A percentile compares a stretch with the other conserved stretches of the same genome.
phyloP scores from a whole-genome alignment of 306 rosid genomes.

The Medicago lupulina region DNA sequence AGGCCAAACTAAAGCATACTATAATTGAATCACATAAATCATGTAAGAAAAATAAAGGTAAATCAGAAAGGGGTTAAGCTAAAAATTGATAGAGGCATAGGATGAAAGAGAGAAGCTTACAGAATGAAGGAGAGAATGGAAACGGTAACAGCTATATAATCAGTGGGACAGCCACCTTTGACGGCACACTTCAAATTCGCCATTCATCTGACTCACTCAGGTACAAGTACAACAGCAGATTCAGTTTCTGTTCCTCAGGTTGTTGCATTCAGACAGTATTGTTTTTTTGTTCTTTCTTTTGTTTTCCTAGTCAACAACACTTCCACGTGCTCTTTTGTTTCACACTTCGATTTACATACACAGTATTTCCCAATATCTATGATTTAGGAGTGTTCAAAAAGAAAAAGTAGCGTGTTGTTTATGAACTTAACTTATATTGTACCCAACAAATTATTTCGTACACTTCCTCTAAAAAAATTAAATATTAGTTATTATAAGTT shows the following conservation, averaged over 20 bases:
- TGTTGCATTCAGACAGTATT: too few relatives aligned
- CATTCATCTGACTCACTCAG: slow-evolving; percentile 61
- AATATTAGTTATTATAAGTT: too few relatives aligned
- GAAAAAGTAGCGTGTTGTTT: too few relatives aligned
- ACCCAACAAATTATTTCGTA: too few relatives aligned
- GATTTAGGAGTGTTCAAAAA: too few relatives aligned
- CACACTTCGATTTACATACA: not conserved
- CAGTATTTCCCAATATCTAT: too few relatives aligned
- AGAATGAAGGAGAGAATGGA: slow-evolving; percentile 62
- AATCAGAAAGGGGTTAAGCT: not conserved
- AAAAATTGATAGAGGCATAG: slow-evolving; percentile 32
- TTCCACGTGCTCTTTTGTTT: not conserved
- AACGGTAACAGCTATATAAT: slow-evolving; percentile 67
- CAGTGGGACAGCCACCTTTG: slow-evolving; percentile 88
- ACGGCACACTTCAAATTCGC: slow-evolving; percentile 58
- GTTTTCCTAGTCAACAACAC: not conserved
- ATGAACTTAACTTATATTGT: too few relatives aligned
- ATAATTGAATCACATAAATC: slow-evolving; percentile 33
- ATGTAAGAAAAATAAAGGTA: slow-evolving; percentile 15
- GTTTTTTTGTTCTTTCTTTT: too few relatives aligned
- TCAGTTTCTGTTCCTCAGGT: not conserved
- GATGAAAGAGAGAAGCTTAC: slow-evolving; percentile 48
- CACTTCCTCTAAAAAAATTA: too few relatives aligned
- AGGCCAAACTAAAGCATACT: slow-evolving; percentile 27
- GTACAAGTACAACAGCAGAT: slow-evolving; percentile 17